Evolutionary conservation across 371 early-diverging fungal genomes (phyloP).

Genomic region (Apophysomyces elegans): DNA sequence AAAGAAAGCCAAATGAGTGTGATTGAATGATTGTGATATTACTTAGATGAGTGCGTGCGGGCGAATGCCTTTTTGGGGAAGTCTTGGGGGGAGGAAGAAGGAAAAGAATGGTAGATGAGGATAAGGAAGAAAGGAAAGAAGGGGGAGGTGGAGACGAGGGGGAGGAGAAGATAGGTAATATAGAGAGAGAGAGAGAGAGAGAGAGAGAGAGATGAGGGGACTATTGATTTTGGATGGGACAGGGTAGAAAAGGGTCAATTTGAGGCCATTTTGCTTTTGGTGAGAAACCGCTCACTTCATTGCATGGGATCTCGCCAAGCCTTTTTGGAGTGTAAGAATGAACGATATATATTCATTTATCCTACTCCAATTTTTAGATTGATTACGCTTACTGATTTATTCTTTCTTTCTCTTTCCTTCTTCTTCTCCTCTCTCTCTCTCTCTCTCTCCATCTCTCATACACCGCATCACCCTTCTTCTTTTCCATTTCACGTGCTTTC

Average conservation of each 20-base stretch:
- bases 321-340: not conserved
- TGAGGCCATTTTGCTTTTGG: conserved; percentile 42
- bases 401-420: conserved; percentile 13
- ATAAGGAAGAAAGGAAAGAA: not conserved
- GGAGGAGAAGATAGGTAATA: not conserved
- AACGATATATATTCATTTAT: conserved; percentile 5
- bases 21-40: not conserved
- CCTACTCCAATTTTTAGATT: not conserved
- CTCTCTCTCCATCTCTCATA: conserved; percentile 9
- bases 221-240: not conserved
- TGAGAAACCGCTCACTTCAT: conserved; percentile 36
- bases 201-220: not conserved
- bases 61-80: too few species aligned
- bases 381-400: not conserved
- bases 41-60: not conserved
- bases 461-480: not conserved
- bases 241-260: conserved; percentile 7
- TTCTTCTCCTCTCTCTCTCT: conserved; percentile 10
- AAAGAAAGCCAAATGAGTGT: not conserved
- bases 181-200: too few species aligned
- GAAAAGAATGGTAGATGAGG: not conserved
- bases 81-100: not conserved
- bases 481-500: conserved; percentile 10
- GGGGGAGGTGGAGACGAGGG: not conserved
- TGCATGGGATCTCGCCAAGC: conserved; percentile 19